These are phyloP conservation scores for Diplogelasinospora grovesii DNA, from an alignment of 495 filamentous ascomycete genomes.

Conservation along the genomic window DNA sequence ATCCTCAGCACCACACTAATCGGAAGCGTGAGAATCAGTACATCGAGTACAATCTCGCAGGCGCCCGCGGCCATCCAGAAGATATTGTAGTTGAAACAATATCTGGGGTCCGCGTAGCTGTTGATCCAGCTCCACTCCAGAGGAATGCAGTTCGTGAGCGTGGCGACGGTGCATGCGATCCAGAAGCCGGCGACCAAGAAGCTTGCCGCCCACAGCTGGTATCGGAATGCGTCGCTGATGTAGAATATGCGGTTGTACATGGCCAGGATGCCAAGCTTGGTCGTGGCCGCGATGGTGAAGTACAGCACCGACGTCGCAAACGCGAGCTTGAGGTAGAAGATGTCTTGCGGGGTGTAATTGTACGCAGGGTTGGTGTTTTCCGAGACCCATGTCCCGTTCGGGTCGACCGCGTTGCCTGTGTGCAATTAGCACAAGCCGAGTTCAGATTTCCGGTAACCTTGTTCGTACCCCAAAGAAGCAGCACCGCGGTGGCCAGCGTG, in stretches of 20 bases:
- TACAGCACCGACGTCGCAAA: constrained; percentile 17
- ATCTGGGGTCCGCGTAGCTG: constrained; percentile 6
- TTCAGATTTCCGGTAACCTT: not conserved
- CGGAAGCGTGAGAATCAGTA: constrained; percentile 26
- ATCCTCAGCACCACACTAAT: constrained; percentile 22
- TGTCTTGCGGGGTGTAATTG: constrained; percentile 20
- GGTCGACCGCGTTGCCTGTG: constrained; percentile 11
- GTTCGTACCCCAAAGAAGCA: constrained; percentile 9
- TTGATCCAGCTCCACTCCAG: constrained; percentile 12
- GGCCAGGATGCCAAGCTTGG: constrained; percentile 20
- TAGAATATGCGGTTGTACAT: constrained; percentile 27
- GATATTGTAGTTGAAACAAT: constrained; percentile 17
- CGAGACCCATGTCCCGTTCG: constrained; percentile 7
- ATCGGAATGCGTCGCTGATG: constrained; percentile 9
- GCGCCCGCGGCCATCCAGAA: constrained; percentile 22
- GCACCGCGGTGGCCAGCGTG: constrained; percentile 1
- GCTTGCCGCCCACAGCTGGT: constrained; percentile 10
- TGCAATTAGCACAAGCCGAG: too few species aligned
- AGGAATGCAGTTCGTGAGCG: constrained; percentile 14
- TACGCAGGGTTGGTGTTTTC: constrained; percentile 16
- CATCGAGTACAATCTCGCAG: constrained; percentile 25
- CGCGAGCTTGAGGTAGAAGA: constrained; percentile 36
- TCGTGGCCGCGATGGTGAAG: constrained; percentile 12
- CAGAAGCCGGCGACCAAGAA: constrained; percentile 14
- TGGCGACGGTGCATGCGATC: constrained; percentile 12